Base-by-base conservation (phyloP, 2,329 filamentous ascomycete genomes). In the Diatrype stigma region DNA sequence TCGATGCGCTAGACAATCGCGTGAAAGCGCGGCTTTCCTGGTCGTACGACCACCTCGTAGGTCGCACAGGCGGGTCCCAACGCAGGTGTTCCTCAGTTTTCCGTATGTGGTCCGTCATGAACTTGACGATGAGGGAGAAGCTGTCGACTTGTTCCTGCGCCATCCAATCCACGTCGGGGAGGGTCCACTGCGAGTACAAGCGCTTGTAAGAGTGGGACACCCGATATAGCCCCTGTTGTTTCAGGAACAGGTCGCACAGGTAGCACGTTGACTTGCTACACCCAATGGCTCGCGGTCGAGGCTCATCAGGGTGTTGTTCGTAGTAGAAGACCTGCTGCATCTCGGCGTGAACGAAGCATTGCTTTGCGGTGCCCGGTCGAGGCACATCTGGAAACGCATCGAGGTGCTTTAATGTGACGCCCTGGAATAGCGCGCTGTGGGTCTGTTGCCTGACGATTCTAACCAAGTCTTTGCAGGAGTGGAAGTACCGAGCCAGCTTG, bases 221-320 rank as follows among this genome's bases (percentile, higher is more conserved):
- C 32, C 38, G 51, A 48, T 49, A 60, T 16, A 38, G 19, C 10
- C 48, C 49, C 35, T 61, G 52, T 2, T 21, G 37, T n/a, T 37
- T 32, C 30, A 57, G 47, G 40, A 61, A 59, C 22, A 54, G 40
- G 49, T 57, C 48, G 47, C 59, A 62, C 7, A 60, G 50, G 42
- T 58, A 60, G 42, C 59, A 62, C 11, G 59, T 52, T 1, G 55
- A 48, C 50, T 61, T 62, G 47, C 57, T 60, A 14, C 52, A 46
- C 12, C 59, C 58, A 12, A 61, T 55, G 2, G 56, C 53, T 26
- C 59, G 49, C 14, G 59, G 59, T 19, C 19, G 48, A 3, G 44
- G 32, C 8, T 35, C 34, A 14, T 35, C 26, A 19, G 50, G 21
- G 30, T 51, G 47, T 21, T 34, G 19, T 6, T 49, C 56, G 37